These are phyloP conservation scores for Thecaphora frezii DNA, from an alignment of 1,284 basidiomycete species.

Conservation along the genomic window DNA sequence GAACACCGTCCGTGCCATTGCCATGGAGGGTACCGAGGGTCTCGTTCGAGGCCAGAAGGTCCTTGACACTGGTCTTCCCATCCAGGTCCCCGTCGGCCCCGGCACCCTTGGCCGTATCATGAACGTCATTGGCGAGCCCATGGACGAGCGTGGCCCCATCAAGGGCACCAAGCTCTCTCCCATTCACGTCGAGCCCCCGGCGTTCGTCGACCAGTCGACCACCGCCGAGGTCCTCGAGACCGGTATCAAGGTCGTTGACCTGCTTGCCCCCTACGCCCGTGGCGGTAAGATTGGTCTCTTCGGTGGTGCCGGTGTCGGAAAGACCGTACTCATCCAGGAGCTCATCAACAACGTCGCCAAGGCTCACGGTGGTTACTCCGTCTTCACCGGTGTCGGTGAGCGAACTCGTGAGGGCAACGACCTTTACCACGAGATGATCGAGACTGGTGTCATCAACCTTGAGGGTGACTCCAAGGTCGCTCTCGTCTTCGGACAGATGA, in stretches of 20 bases:
- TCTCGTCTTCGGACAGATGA: slow-evolving; percentile 99
- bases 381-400: slow-evolving; percentile 99
- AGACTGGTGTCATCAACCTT: slow-evolving; percentile 96
- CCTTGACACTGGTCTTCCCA: slow-evolving; percentile 91
- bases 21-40: slow-evolving; percentile 92
- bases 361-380: slow-evolving; percentile 99
- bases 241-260: slow-evolving; percentile 99
- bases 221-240: slow-evolving; percentile 97
- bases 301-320: slow-evolving; percentile 99
- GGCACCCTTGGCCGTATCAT: slow-evolving; percentile 96
- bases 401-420: slow-evolving; percentile 99
- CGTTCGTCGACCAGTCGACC: slow-evolving; percentile 97
- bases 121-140: slow-evolving; percentile 99
- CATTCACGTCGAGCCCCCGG: slow-evolving; percentile 94
- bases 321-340: slow-evolving; percentile 98
- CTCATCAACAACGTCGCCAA: slow-evolving; percentile 99
- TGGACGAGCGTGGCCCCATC: slow-evolving; percentile 98
- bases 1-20: slow-evolving; percentile 81
- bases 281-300: slow-evolving; percentile 99
- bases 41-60: slow-evolving; percentile 98
- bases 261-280: slow-evolving; percentile 98
- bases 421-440: slow-evolving; percentile 99
- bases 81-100: slow-evolving; percentile 91
- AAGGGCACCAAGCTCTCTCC: slow-evolving; percentile 77
- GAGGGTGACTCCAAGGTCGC: slow-evolving; percentile 99